A percentile compares a stretch with the other conserved stretches of the same genome.
These are phyloP conservation scores for Lentinula boryana DNA, from an alignment of 768 basidiomycete species.

Conservation along the genomic window DNA sequence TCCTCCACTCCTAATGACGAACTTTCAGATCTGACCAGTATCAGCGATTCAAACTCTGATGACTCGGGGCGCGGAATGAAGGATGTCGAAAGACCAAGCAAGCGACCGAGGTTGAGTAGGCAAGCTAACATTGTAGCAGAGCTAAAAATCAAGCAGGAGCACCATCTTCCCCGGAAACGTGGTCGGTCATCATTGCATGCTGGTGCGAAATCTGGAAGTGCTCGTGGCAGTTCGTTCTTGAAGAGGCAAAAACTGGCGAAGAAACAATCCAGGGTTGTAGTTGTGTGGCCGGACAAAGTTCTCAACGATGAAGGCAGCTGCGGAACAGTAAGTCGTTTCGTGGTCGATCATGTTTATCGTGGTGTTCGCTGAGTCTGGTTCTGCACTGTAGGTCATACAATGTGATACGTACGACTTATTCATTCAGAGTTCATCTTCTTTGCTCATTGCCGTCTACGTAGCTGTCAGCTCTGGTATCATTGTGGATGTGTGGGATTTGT, in stretches of 20 bases:
- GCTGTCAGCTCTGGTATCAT: constrained; percentile 3
- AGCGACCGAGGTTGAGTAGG: neutral
- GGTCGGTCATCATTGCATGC: neutral
- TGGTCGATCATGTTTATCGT: neutral
- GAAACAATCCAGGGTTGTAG: neutral
- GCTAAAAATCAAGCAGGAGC: neutral
- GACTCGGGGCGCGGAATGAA: neutral
- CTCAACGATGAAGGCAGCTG: neutral
- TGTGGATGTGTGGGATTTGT: constrained; percentile 5
- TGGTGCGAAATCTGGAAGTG: neutral
- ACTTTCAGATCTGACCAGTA: constrained; percentile 1
- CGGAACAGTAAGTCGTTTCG: neutral
- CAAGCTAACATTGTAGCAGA: neutral
- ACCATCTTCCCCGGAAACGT: neutral
- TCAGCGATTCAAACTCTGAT: neutral
- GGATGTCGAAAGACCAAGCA: neutral
- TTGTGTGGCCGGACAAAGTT: neutral
- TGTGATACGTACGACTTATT: neutral
- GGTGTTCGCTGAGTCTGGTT: neutral
- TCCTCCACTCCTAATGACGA: neutral
- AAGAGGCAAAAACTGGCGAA: neutral
- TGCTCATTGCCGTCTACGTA: neutral
- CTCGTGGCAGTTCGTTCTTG: neutral
- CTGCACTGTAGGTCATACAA: neutral
- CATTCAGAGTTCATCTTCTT: neutral